phyloP scores from a whole-genome alignment of 2,329 filamentous ascomycete genomes.

The Mycocentrospora acerina region DNA sequence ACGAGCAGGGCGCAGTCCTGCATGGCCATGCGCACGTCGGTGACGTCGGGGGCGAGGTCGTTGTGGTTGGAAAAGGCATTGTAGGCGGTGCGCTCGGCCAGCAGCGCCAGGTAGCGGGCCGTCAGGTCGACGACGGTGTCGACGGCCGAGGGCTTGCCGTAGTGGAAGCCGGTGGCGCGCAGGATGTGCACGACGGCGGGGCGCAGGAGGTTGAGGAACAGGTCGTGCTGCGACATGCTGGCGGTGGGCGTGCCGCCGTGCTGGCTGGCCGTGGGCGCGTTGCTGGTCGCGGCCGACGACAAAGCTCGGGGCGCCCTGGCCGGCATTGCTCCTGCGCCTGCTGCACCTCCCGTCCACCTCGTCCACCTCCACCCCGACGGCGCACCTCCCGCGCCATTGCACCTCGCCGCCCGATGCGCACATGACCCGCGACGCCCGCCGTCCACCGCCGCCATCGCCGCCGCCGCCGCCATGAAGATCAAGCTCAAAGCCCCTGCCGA shows the following conservation, averaged over 20 bases:
- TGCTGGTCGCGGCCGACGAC: neutral
- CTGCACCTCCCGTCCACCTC: no score
- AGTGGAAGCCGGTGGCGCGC: constrained; percentile 86
- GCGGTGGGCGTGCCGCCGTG: constrained; percentile 2
- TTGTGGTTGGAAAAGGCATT: constrained; percentile 72
- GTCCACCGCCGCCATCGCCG: neutral
- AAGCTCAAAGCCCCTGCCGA: constrained; percentile 30
- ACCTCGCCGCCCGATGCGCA: no score
- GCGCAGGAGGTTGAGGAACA: constrained; percentile 78
- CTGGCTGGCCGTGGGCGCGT: neutral
- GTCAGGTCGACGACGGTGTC: constrained; percentile 88
- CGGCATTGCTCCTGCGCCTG: no score
- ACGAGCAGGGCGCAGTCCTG: constrained; percentile 75
- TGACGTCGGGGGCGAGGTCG: constrained; percentile 63
- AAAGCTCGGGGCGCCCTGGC: no score
- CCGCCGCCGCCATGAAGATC: constrained; percentile 29
- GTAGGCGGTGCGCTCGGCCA: constrained; percentile 70
- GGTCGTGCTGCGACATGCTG: constrained; percentile 44
- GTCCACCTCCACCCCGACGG: no score
- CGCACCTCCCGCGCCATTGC: no score
- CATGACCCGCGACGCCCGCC: constrained; percentile 3
- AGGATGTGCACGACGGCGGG: constrained; percentile 89
- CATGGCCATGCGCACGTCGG: constrained; percentile 83
- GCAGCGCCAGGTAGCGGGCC: constrained; percentile 73
- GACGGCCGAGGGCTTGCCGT: constrained; percentile 76